A percentile compares a stretch with the other conserved stretches of the same genome.
Conservation (phyloP, 805 yeast genomes). For the Candida sakaeoensis region DNA sequence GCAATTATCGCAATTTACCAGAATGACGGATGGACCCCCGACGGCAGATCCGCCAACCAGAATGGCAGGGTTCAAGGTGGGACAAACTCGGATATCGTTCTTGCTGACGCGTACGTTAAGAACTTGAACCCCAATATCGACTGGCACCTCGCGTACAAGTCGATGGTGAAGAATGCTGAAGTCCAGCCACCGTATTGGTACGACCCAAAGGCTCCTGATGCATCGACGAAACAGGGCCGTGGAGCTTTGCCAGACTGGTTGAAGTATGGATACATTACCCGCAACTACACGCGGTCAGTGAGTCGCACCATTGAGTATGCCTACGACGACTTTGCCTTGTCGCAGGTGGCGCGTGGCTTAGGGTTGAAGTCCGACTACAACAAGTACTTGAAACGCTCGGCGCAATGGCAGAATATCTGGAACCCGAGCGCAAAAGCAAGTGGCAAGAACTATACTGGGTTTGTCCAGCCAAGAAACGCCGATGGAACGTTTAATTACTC, state of each 20-base stretch:
- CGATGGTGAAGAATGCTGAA: slow-evolving; percentile 35
- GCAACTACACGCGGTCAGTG: slow-evolving; percentile 27
- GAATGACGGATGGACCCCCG: slow-evolving; percentile 34
- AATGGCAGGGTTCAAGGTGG: slow-evolving; percentile 39
- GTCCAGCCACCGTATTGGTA: slow-evolving; percentile 25
- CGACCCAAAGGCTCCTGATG: slow-evolving; percentile 25
- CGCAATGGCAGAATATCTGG: slow-evolving; percentile 36
- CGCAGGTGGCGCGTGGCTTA: slow-evolving; percentile 29
- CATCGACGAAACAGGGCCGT: slow-evolving; percentile 28
- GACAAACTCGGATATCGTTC: slow-evolving; percentile 30
- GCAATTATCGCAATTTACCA: slow-evolving; percentile 25
- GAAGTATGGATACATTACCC: slow-evolving; percentile 26
- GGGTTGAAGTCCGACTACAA: slow-evolving; percentile 17
- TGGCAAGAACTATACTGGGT: slow-evolving; percentile 23
- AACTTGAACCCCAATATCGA: slow-evolving; percentile 19
- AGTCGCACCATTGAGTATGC: slow-evolving; percentile 36
- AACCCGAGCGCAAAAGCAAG: slow-evolving; percentile 20
- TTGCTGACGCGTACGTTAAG: slow-evolving; percentile 34
- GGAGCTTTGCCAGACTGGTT: slow-evolving; percentile 35
- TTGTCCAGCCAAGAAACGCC: slow-evolving; percentile 29
- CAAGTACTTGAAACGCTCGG: slow-evolving; percentile 27
- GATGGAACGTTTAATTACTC: slow-evolving; percentile 23
- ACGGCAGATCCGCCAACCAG: slow-evolving; percentile 33
- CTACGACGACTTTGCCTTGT: slow-evolving; percentile 31
- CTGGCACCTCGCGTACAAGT: slow-evolving; percentile 28